Percentiles rank a stretch among this genome's conserved stretches.
These are phyloP conservation scores for Sindora glabra DNA, from an alignment of 306 rosid species.

Conservation along the genomic window DNA sequence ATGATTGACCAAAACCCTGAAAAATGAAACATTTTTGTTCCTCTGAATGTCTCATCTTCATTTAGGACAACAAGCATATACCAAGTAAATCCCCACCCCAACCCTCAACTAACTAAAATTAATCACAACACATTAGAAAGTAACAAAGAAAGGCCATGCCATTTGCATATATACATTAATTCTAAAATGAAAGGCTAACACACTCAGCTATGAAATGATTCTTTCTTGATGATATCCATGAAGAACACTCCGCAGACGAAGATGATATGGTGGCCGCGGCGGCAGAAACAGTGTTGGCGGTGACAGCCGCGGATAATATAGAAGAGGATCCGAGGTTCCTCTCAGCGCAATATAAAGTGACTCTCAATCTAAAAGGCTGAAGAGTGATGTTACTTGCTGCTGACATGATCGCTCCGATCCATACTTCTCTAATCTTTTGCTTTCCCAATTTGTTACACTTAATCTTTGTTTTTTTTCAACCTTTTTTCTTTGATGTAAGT, in stretches of 20 bases:
- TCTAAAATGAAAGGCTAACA: slow-evolving; percentile 35
- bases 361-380: slow-evolving; percentile 64
- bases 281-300: neutral
- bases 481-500: slow-evolving; percentile 9
- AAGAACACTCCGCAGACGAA: slow-evolving; percentile 6
- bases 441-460: slow-evolving; percentile 10
- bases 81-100: slow-evolving; percentile 25
- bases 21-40: slow-evolving; percentile 27
- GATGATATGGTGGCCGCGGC: slow-evolving; percentile 3
- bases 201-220: slow-evolving; percentile 16
- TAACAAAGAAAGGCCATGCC: slow-evolving; percentile 19
- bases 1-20: slow-evolving; percentile 4
- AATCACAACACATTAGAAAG: slow-evolving; percentile 27
- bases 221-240: neutral
- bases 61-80: slow-evolving; percentile 25
- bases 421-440: slow-evolving; percentile 41
- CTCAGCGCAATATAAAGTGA: slow-evolving; percentile 64
- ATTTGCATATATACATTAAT: slow-evolving; percentile 40
- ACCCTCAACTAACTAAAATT: slow-evolving; percentile 15
- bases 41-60: slow-evolving; percentile 21
- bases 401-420: slow-evolving; percentile 98
- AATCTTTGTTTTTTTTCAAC: slow-evolving; percentile 1
- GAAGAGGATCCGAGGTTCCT: slow-evolving; percentile 99
- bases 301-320: slow-evolving; percentile 29
- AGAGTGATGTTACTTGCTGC: slow-evolving; percentile 48